Percentiles rank a stretch among this genome's conserved stretches.
These are phyloP conservation scores for Calonectria honghensis DNA, from an alignment of 2,329 filamentous ascomycete genomes.

Conservation along the genomic window DNA sequence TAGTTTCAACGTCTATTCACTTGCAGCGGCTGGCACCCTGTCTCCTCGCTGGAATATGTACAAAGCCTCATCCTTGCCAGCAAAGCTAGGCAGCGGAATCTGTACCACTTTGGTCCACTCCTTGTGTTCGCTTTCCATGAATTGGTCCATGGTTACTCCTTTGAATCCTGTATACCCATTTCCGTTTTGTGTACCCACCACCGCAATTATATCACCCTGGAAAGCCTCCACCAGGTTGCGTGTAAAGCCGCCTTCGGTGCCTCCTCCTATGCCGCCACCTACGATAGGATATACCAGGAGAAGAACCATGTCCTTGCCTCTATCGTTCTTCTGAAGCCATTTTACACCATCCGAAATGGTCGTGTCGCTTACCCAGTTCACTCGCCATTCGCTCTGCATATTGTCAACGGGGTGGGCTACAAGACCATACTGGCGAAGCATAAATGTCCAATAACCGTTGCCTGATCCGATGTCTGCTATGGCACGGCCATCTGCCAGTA, in stretches of 20 bases:
- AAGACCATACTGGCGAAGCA: constrained; percentile 77
- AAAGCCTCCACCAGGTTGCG: constrained; percentile 76
- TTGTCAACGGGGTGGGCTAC: constrained; percentile 79
- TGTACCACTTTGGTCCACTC: constrained; percentile 77
- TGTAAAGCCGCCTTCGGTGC: constrained; percentile 79
- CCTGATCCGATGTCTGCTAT: constrained; percentile 82
- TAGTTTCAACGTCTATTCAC: constrained; percentile 42
- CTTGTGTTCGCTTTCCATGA: constrained; percentile 74
- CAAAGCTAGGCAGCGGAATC: constrained; percentile 83
- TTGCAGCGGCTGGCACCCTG: constrained; percentile 56
- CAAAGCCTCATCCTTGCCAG: constrained; percentile 84
- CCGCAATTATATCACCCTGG: constrained; percentile 78
- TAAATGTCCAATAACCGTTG: constrained; percentile 85
- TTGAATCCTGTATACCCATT: constrained; percentile 85
- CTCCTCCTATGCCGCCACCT: constrained; percentile 77
- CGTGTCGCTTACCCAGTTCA: constrained; percentile 81
- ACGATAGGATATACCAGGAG: constrained; percentile 85
- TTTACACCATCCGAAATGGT: constrained; percentile 75
- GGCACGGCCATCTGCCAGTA: constrained; percentile 70
- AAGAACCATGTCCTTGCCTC: constrained; percentile 75
- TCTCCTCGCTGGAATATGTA: constrained; percentile 77
- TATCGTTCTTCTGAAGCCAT: constrained; percentile 71
- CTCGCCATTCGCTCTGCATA: constrained; percentile 80
- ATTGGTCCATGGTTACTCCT: constrained; percentile 78
- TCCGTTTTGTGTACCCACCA: constrained; percentile 83